phyloP scores from a whole-genome alignment of 257 asterid species.

The Coffea eugenioides region DNA sequence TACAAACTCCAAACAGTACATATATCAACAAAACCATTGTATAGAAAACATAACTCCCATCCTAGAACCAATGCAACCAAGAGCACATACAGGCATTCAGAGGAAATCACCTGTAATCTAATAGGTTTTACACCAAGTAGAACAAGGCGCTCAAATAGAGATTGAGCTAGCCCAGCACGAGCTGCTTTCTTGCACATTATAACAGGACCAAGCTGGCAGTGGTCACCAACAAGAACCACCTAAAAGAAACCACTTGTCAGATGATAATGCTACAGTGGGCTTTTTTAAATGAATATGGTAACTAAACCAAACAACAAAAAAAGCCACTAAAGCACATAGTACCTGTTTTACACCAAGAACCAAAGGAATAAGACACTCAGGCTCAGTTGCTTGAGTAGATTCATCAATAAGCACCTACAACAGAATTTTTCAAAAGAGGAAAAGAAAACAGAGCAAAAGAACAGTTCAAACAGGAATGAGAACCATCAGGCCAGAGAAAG shows the following conservation, averaged over 20 bases:
- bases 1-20: not conserved
- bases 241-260: constrained; percentile 27
- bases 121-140: constrained; percentile 95
- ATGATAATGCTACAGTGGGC: not conserved
- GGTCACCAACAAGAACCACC: constrained; percentile 98
- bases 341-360: constrained; percentile 99
- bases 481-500: constrained; percentile 3
- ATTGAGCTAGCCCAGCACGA: constrained; percentile 96
- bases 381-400: constrained; percentile 97
- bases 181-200: constrained; percentile 99
- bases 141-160: constrained; percentile 95
- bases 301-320: not conserved
- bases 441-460: not conserved
- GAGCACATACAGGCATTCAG: not conserved
- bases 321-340: constrained; percentile 11
- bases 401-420: constrained; percentile 94
- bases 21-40: not conserved
- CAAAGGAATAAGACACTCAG: constrained; percentile 96
- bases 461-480: not conserved
- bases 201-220: constrained; percentile 99
- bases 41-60: not conserved
- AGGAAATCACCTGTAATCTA: constrained; percentile 79
- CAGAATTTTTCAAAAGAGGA: not conserved
- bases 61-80: not conserved
- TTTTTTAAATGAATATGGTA: too few species aligned